Evolutionary conservation across 2,329 filamentous ascomycete genomes (phyloP).

Genomic region (Ceratocystis papillata): DNA sequence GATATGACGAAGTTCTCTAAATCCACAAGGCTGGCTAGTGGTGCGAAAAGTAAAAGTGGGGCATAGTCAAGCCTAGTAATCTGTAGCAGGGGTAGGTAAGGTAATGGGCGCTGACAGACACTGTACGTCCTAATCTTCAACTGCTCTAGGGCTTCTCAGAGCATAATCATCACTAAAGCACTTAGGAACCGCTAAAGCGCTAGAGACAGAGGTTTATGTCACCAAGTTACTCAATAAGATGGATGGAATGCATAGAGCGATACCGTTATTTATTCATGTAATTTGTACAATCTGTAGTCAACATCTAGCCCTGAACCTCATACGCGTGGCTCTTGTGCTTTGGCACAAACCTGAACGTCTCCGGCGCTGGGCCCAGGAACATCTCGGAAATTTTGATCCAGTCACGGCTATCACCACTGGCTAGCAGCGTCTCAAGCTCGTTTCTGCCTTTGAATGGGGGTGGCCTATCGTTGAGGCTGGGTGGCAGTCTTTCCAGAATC

Average conservation of each 20-base stretch:
- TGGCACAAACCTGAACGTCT: conserved; percentile 85
- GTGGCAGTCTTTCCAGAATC: conserved; percentile 76
- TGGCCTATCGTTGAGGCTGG: conserved; percentile 77
- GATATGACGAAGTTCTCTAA: conserved; percentile 1
- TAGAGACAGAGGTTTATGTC: too few species aligned
- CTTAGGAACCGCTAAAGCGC: too few species aligned
- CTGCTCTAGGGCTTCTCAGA: not conserved
- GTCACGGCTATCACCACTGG: conserved; percentile 84
- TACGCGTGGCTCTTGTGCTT: conserved; percentile 97
- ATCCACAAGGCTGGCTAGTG: conserved; percentile 7
- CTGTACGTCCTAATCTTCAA: not conserved
- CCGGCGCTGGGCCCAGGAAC: conserved; percentile 85
- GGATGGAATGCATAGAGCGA: too few species aligned
- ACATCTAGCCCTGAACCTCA: conserved; percentile 50
- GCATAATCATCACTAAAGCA: not conserved
- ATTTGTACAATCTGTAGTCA: not conserved
- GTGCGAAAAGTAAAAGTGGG: conserved; percentile 5
- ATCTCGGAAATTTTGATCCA: conserved; percentile 99
- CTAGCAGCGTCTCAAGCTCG: conserved; percentile 87
- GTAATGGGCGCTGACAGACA: not conserved
- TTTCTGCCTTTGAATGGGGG: conserved; percentile 73
- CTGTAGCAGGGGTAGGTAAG: not conserved
- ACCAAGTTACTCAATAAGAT: too few species aligned
- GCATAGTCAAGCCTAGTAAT: not conserved
- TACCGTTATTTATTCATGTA: too few species aligned